phyloP scores from a whole-genome alignment of 495 filamentous ascomycete species.

The Penicillium macrosclerotiorum region DNA sequence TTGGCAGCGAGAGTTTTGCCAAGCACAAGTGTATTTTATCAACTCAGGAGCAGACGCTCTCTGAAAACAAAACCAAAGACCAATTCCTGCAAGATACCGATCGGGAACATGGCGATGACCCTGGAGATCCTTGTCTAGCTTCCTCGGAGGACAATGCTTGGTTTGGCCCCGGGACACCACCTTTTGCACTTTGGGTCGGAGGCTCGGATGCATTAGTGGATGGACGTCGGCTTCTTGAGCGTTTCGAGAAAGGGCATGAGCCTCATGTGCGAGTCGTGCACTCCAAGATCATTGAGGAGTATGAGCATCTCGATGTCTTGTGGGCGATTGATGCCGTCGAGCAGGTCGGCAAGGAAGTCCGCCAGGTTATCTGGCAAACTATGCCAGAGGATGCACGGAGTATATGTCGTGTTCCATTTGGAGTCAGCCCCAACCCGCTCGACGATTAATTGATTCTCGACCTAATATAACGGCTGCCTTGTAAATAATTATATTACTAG shows the following conservation, averaged over 20 bases:
- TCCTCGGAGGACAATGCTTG: conserved; percentile 58
- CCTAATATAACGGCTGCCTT: too few species aligned
- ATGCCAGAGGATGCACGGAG: conserved; percentile 53
- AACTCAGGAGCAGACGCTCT: conserved; percentile 63
- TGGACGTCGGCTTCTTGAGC: conserved; percentile 66
- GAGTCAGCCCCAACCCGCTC: conserved; percentile 21
- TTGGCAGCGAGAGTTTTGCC: conserved; percentile 87
- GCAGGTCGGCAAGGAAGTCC: conserved; percentile 77
- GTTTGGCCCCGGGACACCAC: conserved; percentile 78
- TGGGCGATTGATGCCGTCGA: conserved; percentile 93
- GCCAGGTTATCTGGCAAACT: conserved; percentile 80
- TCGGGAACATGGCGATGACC: conserved; percentile 19
- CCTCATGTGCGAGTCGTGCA: conserved; percentile 81
- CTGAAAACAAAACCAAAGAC: conserved; percentile 62
- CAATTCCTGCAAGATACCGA: background rate
- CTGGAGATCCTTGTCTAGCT: conserved; percentile 17
- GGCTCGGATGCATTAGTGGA: conserved; percentile 85
- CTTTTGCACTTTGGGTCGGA: conserved; percentile 86
- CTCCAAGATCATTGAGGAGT: conserved; percentile 78
- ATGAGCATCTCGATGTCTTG: conserved; percentile 93
- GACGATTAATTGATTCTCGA: background rate
- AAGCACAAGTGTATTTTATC: conserved; percentile 87
- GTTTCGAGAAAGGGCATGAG: conserved; percentile 77
- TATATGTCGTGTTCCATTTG: conserved; percentile 59
- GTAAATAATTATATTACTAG: too few species aligned